Evolutionary conservation across 2,329 filamentous ascomycete species (phyloP), one percentile per base, ranked within the genome.

Genomic region (Metarhizium guizhouense): DNA sequence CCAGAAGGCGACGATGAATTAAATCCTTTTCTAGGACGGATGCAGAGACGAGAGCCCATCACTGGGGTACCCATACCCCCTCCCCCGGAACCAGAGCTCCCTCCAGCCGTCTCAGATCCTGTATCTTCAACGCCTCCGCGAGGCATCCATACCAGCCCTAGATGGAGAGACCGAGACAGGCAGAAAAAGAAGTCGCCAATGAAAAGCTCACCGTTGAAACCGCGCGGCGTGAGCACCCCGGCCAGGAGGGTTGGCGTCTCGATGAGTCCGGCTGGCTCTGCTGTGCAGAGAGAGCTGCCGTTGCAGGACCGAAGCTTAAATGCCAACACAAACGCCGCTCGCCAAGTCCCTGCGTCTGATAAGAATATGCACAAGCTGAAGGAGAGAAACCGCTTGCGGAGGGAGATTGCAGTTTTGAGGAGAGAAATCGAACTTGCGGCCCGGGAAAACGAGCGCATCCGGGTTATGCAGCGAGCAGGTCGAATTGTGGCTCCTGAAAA

Each of bases 61-160:
- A 32, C 74, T 62, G 32, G 72, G 62, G n/a, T 68, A 58, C 18
- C 60, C 48, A 49, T 59, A 36, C 58, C 60, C n/a, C 50, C 55
- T 34, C 62, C 56, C n/a, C 75, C 76, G 16, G 83, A 88, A 61
- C 84, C 84, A 1, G 83, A 86, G 51, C 73, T 88, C 5, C 86
- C 85, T 3, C 81, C 81, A 0, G 81, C 81, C 0, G 68, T 77
- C 13, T 69, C 71, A 2, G 82, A 85, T 56, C 75, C 78, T 0
- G 71, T 80, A 1, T 73, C 81, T 32, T 79, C 76, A 47, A 79
- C 79, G 3, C 80, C 80, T 7, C 80, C 82, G 1, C 66, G 72
- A 20, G 83, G 83, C 1, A 85, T 86, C 32, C 82, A 85, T 57
- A 77, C 77, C 52, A 83, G 80, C 14, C 81, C 82, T 3, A 74